These are phyloP conservation scores for Fusarium floridanum DNA, from an alignment of 2,329 filamentous ascomycete genomes.

Conservation along the genomic window DNA sequence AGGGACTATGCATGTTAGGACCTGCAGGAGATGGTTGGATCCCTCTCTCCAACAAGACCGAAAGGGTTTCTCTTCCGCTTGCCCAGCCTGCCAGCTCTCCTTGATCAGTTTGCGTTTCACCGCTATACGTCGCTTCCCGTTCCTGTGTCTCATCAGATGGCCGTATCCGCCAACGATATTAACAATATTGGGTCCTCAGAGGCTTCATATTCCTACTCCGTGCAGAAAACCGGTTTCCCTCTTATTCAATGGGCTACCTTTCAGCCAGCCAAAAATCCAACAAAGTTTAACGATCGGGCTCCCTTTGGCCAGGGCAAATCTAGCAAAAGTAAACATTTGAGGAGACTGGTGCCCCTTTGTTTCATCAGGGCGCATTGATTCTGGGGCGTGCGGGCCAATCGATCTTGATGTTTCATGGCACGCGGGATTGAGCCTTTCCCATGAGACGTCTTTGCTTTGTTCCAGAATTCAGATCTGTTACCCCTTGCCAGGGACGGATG, in stretches of 20 bases:
- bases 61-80: constrained; percentile 9
- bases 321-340: constrained; percentile 29
- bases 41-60: not conserved
- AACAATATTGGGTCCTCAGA: not conserved
- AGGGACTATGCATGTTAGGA: constrained; percentile 42
- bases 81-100: constrained; percentile 20
- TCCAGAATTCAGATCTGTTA: constrained; percentile 28
- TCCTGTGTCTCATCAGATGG: constrained; percentile 31
- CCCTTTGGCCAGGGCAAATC: constrained; percentile 30
- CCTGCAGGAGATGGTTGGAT: constrained; percentile 36
- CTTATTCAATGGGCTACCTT: not conserved
- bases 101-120: constrained; percentile 34
- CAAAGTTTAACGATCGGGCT: constrained; percentile 15
- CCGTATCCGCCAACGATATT: constrained; percentile 27
- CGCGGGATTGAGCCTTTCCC: constrained; percentile 21
- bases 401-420: constrained; percentile 42
- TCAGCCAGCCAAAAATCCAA: constrained; percentile 11
- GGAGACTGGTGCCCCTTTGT: constrained; percentile 26
- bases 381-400: constrained; percentile 42
- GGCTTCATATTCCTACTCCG: not conserved
- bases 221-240: constrained; percentile 4
- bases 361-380: constrained; percentile 41
- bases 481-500: constrained; percentile 24
- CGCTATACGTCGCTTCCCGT: constrained; percentile 35
- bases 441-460: constrained; percentile 39